Conservation (phyloP, 352 stramenopile genomes). For the Pythium vanterpoolii region DNA sequence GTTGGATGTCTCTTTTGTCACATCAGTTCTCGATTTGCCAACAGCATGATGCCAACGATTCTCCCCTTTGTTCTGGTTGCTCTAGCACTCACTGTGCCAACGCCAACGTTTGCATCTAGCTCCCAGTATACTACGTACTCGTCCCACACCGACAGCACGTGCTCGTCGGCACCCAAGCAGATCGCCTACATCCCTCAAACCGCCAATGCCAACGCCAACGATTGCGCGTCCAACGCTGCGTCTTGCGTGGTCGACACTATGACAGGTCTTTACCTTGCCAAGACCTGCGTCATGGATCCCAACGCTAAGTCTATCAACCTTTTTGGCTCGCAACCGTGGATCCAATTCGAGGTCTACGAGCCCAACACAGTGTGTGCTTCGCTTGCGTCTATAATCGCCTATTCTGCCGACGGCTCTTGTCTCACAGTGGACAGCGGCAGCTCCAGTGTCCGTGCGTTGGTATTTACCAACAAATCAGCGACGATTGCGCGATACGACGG, state of each 20-base stretch:
- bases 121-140: slow-evolving; percentile 13
- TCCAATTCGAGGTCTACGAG: slow-evolving; percentile 23
- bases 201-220: background rate
- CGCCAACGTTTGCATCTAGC: background rate
- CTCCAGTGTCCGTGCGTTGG: slow-evolving; percentile 35
- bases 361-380: slow-evolving; percentile 17
- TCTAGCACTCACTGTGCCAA: background rate
- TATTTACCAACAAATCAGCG: slow-evolving; percentile 29
- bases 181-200: slow-evolving; percentile 6
- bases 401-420: slow-evolving; percentile 39
- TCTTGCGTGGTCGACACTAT: background rate
- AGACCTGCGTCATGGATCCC: slow-evolving; percentile 7
- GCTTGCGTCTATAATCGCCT: slow-evolving; percentile 35
- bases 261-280: slow-evolving; percentile 1
- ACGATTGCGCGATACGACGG: slow-evolving; percentile 33
- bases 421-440: slow-evolving; percentile 35
- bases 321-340: slow-evolving; percentile 9
- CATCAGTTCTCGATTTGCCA: background rate
- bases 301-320: background rate
- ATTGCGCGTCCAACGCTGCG: background rate
- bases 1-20: background rate
- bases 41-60: background rate
- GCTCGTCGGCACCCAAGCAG: slow-evolving; percentile 11
- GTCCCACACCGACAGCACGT: slow-evolving; percentile 12
- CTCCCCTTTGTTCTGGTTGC: background rate